Base-by-base conservation (phyloP, 2,329 filamentous ascomycete species). In the Alternaria novae-zelandiae region DNA sequence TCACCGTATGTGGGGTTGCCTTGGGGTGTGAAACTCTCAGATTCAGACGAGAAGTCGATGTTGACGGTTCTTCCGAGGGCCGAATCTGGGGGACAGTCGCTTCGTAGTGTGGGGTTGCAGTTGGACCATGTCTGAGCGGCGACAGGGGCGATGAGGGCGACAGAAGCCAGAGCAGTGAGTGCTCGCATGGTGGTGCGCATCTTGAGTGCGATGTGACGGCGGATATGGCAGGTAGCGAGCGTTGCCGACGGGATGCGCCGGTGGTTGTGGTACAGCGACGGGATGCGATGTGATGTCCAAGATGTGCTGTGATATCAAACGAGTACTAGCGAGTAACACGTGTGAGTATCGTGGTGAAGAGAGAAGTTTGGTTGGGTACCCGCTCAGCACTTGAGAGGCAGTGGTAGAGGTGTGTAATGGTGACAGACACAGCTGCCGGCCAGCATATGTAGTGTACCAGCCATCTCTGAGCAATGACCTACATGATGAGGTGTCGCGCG, bases 31-130 rank as follows among this genome's bases (percentile, higher is more conserved):
- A 97, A 98, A 49, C 92, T 91, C 80, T 92, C 89, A 53, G 96
- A 94, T 28, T 84, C 81, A 65, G 91, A 83, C 32, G 88, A 90
- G 81, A 98, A 97, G 82, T 97, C 93, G 80, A 96, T 90, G 66
- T 88, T 86, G 72, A 94, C 90, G n/a, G 91, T 87, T 83, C 89
- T 92, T 61, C 93, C 94, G 5, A 98, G 87, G 1, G 94, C 95
- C 8, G 92, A 88, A 77, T 97, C 85, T 56, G 92, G 79, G 6
- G 91, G 87, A 74, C 95, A 98, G 65, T 77, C 75, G 63, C 82
- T 85, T 83, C 83, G 84, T 73, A 68, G 74, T 58, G 84, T 83
- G 15, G 87, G 86, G 74, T 89, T 87, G 80, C 86, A 88, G 65
- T 79, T 82, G 55, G 82, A 85, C 73, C 82, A 88, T 59, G 86